Evolutionary conservation across 2,329 filamentous ascomycete species (phyloP).

Genomic region (Pyrenophora seminiperda): DNA sequence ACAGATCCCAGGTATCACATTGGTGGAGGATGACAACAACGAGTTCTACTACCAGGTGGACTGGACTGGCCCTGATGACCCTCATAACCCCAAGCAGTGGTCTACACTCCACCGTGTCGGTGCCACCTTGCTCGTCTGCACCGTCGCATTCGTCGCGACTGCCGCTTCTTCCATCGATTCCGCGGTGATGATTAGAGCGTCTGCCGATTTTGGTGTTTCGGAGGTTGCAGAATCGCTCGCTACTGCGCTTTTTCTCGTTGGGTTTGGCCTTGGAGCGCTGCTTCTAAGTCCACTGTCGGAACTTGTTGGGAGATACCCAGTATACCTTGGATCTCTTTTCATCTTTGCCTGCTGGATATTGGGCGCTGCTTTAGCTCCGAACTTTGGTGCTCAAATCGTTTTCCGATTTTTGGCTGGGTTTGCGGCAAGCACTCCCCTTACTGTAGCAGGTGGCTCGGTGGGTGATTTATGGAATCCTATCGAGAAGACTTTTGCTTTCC

Average conservation of each 20-base stretch:
- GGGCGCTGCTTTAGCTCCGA: slow-evolving; percentile 45
- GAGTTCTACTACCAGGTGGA: slow-evolving; percentile 11
- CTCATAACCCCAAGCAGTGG: slow-evolving; percentile 9
- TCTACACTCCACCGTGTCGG: slow-evolving; percentile 8
- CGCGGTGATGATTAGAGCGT: slow-evolving; percentile 56
- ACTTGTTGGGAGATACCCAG: slow-evolving; percentile 50
- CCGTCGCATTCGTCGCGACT: slow-evolving; percentile 57
- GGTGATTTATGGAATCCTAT: slow-evolving; percentile 29
- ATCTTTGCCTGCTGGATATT: slow-evolving; percentile 43
- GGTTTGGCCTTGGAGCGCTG: slow-evolving; percentile 54
- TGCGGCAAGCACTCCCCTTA: slow-evolving; percentile 49
- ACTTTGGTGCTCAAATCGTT: slow-evolving; percentile 56
- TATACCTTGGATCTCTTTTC: slow-evolving; percentile 37
- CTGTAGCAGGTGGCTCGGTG: slow-evolving; percentile 25
- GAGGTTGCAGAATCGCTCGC: slow-evolving; percentile 53
- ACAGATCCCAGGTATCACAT: slow-evolving; percentile 8
- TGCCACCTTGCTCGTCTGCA: slow-evolving; percentile 25
- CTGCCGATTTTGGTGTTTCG: slow-evolving; percentile 53
- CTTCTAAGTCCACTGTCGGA: slow-evolving; percentile 56
- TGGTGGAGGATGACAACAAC: slow-evolving; percentile 7
- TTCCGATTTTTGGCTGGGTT: slow-evolving; percentile 58
- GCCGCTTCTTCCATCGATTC: slow-evolving; percentile 61
- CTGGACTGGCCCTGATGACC: slow-evolving; percentile 6
- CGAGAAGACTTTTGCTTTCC: slow-evolving; percentile 33
- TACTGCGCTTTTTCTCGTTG: slow-evolving; percentile 53